These are phyloP conservation scores for Ophiocordyceps unilateralis DNA, from an alignment of 2,329 filamentous ascomycete species.

Conservation along the genomic window DNA sequence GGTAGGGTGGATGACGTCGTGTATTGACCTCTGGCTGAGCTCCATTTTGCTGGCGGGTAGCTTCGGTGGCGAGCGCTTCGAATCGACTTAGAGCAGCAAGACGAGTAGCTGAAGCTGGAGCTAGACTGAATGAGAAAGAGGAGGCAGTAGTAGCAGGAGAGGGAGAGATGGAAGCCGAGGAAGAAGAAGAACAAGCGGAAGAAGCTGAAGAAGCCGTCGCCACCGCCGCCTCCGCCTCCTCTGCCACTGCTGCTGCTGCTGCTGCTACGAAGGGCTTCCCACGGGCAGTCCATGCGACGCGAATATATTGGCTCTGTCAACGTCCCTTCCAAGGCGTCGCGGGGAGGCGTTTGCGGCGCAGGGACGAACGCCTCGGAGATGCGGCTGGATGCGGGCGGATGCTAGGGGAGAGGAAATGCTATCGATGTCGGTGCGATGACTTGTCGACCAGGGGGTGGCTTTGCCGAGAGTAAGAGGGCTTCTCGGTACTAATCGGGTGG, in stretches of 20 bases:
- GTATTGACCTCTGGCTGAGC: conserved; percentile 31
- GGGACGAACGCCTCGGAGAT: no score
- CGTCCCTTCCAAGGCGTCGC: no score
- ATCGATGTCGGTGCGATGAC: no score
- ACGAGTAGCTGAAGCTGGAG: background rate
- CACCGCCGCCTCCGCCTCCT: background rate
- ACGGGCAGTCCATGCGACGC: background rate
- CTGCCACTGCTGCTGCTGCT: background rate
- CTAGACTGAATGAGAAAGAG: no score
- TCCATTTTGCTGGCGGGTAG: conserved; percentile 25
- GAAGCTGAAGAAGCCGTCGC: background rate
- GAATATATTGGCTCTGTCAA: background rate
- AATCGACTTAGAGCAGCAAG: background rate
- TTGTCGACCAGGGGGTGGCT: no score
- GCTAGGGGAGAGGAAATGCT: no score
- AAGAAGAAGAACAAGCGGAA: background rate
- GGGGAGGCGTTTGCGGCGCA: background rate
- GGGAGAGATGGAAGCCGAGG: no score
- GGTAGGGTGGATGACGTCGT: conserved; percentile 40
- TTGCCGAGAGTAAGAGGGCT: no score
- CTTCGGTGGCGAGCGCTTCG: background rate
- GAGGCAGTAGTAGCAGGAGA: no score
- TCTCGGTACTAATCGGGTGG: background rate
- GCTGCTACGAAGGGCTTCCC: background rate
- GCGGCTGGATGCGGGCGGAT: no score